These are phyloP conservation scores for Monilinia laxa DNA, from an alignment of 2,329 filamentous ascomycete genomes.

Conservation along the genomic window DNA sequence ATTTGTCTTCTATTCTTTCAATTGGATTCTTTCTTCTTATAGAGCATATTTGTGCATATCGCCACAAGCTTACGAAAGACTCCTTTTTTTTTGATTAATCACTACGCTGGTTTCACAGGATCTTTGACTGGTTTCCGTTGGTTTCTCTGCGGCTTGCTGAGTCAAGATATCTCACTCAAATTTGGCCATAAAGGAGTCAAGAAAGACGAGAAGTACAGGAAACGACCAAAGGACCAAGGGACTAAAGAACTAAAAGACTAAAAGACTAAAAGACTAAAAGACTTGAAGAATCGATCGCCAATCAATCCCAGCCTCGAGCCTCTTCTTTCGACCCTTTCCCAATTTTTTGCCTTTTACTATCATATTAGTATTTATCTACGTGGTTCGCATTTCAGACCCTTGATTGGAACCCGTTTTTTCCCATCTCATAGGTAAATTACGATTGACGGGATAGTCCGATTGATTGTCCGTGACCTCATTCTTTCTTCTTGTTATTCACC, in stretches of 20 bases:
- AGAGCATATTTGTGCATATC: constrained; percentile 3
- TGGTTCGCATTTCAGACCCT: constrained; percentile 16
- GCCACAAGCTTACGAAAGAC: constrained; percentile 19
- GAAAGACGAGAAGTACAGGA: no score
- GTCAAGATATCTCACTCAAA: constrained; percentile 10
- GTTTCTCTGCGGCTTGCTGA: constrained; percentile 19
- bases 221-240: no score
- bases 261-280: no score
- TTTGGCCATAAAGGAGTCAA: neutral
- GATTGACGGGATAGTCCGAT: constrained; percentile 6
- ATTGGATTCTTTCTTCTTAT: neutral
- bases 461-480: constrained; percentile 22
- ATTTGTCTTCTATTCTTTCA: neutral
- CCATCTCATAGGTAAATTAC: neutral
- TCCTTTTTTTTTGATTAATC: neutral
- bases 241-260: no score
- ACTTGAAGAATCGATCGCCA: neutral
- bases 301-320: constrained; percentile 1
- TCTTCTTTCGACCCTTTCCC: neutral
- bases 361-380: neutral
- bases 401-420: constrained; percentile 15
- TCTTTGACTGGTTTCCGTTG: neutral
- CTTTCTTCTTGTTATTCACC: neutral
- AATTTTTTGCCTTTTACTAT: neutral
- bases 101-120: constrained; percentile 11